These are phyloP conservation scores for Begonia peltatifolia DNA, from an alignment of 306 rosid species.

Conservation along the genomic window DNA sequence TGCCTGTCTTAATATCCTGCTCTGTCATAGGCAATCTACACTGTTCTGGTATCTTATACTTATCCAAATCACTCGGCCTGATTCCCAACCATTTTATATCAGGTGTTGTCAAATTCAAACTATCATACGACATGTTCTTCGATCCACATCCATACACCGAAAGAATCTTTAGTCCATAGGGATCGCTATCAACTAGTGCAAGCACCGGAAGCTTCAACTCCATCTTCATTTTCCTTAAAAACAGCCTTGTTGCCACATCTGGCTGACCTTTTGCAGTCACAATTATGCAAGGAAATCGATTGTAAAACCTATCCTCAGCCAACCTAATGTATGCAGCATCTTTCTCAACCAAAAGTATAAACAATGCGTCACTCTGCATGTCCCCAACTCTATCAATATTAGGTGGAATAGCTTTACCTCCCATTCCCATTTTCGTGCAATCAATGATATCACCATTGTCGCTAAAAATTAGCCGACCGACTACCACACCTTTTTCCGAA, in stretches of 20 bases:
- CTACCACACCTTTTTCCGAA: slow-evolving; percentile 84
- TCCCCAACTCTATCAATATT: slow-evolving; percentile 82
- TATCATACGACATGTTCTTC: slow-evolving; percentile 90
- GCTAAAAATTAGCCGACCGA: slow-evolving; percentile 76
- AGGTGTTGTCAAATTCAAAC: slow-evolving; percentile 81
- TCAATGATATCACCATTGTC: slow-evolving; percentile 92
- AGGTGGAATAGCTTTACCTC: slow-evolving; percentile 85
- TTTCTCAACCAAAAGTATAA: slow-evolving; percentile 78
- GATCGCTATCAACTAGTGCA: slow-evolving; percentile 90
- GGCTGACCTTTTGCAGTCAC: slow-evolving; percentile 84
- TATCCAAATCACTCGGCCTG: slow-evolving; percentile 84
- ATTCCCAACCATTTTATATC: slow-evolving; percentile 93
- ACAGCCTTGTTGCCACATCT: slow-evolving; percentile 76
- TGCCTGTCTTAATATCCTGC: slow-evolving; percentile 96
- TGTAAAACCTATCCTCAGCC: slow-evolving; percentile 89
- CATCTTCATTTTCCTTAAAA: slow-evolving; percentile 81
- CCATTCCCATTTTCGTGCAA: slow-evolving; percentile 96
- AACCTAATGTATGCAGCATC: slow-evolving; percentile 87
- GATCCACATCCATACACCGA: slow-evolving; percentile 90
- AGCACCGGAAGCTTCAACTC: slow-evolving; percentile 79
- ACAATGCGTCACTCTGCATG: slow-evolving; percentile 85
- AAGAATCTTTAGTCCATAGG: slow-evolving; percentile 72
- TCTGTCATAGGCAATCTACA: slow-evolving; percentile 87
- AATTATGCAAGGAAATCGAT: slow-evolving; percentile 67
- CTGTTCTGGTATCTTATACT: slow-evolving; percentile 86